Percentiles rank a stretch among this genome's conserved stretches.
phyloP scores from a whole-genome alignment of 345 rosid species.

The Eucalyptus microcorys region DNA sequence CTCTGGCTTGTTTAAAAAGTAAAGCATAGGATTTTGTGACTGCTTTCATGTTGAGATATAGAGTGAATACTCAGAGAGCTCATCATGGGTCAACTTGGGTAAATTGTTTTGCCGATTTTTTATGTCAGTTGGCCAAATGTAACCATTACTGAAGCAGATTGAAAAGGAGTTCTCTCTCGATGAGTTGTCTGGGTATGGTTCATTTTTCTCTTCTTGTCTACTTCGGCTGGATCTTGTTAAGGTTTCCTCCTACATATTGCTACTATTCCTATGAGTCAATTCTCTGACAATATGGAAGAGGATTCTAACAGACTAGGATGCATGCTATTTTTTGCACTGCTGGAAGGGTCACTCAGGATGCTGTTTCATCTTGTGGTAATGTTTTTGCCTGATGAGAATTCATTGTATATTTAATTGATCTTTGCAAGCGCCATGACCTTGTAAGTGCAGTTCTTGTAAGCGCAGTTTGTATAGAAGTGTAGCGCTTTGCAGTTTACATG shows the following conservation, averaged over 20 bases:
- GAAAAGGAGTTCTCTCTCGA: neutral
- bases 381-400: neutral
- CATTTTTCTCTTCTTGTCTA: neutral
- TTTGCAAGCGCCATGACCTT: neutral
- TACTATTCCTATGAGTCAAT: neutral
- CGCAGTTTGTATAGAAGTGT: neutral
- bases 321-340: neutral
- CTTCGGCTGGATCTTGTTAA: neutral
- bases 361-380: neutral
- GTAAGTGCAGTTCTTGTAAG: neutral
- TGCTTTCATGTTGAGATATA: neutral
- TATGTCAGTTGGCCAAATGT: neutral
- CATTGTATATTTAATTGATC: neutral
- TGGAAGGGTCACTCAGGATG: neutral
- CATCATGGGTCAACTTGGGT: neutral
- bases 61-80: neutral
- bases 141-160: neutral
- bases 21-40: neutral
- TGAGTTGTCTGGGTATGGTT: neutral
- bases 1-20: slow-evolving; percentile 29
- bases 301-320: neutral
- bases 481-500: neutral
- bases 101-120: neutral
- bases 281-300: neutral
- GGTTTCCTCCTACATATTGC: neutral